These are phyloP conservation scores for Cytospora chrysosperma DNA, from an alignment of 2,329 filamentous ascomycete species.

Conservation along the genomic window DNA sequence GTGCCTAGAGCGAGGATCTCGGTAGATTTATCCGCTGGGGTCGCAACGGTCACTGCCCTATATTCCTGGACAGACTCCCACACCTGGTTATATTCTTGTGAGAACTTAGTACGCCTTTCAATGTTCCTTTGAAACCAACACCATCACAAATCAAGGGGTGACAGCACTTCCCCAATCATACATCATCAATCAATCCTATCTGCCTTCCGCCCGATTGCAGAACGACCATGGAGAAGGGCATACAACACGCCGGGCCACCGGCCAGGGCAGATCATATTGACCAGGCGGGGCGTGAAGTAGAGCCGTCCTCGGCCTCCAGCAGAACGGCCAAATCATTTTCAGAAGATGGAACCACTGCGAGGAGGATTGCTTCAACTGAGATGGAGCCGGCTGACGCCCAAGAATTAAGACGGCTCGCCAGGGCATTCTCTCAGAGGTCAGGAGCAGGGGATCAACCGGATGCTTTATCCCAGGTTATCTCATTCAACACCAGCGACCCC, in stretches of 20 bases:
- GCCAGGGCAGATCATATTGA: not conserved
- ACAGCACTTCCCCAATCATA: not conserved
- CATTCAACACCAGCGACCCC: constrained; percentile 31
- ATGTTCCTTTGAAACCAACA: not conserved
- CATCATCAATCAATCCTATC: not conserved
- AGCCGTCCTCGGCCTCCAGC: not conserved
- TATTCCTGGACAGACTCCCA: too few species aligned
- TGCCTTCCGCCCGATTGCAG: not conserved
- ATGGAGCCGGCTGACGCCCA: constrained; percentile 7
- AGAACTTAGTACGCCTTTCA: too few species aligned
- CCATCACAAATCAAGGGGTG: not conserved
- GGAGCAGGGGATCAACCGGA: not conserved
- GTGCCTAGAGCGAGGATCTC: too few species aligned
- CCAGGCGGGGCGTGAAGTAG: constrained; percentile 1
- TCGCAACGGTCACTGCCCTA: too few species aligned
- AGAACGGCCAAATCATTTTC: not conserved
- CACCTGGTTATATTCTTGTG: too few species aligned
- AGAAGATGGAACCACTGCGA: not conserved
- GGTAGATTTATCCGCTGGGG: too few species aligned
- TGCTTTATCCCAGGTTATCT: constrained; percentile 6
- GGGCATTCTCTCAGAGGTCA: constrained; percentile 2
- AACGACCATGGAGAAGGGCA: constrained; percentile 5
- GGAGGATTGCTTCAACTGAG: not conserved
- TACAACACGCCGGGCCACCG: not conserved
- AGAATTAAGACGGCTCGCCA: constrained; percentile 16